A percentile compares a stretch with the other conserved stretches of the same genome.
Conservation (phyloP, 2,329 filamentous ascomycete species). For the Epichloe aotearoae region DNA sequence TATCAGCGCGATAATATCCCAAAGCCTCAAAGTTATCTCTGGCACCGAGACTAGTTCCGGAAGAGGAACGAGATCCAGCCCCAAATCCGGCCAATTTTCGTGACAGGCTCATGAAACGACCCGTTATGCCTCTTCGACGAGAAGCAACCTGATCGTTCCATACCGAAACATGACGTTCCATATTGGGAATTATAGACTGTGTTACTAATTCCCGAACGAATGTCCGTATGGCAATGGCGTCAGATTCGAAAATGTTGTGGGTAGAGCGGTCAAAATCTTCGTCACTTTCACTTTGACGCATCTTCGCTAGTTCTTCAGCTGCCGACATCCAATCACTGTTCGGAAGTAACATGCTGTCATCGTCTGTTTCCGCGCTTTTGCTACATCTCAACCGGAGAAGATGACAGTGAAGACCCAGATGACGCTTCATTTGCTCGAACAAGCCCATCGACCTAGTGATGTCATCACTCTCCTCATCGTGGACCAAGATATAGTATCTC, state of each 20-base stretch:
- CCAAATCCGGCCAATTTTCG: slow-evolving; percentile 83
- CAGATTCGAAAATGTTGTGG: slow-evolving; percentile 80
- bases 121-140: slow-evolving; percentile 72
- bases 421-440: slow-evolving; percentile 99
- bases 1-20: slow-evolving; percentile 73
- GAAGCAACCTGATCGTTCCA: slow-evolving; percentile 99
- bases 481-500: slow-evolving; percentile 89
- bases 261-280: slow-evolving; percentile 58
- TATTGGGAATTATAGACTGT: slow-evolving; percentile 86
- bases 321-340: slow-evolving; percentile 83
- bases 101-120: slow-evolving; percentile 87
- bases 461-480: slow-evolving; percentile 92
- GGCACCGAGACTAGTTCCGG: slow-evolving; percentile 34
- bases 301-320: slow-evolving; percentile 66
- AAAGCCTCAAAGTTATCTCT: slow-evolving; percentile 64
- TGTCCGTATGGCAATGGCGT: slow-evolving; percentile 73
- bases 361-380: slow-evolving; percentile 77
- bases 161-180: slow-evolving; percentile 80
- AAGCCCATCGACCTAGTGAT: slow-evolving; percentile 78
- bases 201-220: slow-evolving; percentile 92
- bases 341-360: slow-evolving; percentile 74
- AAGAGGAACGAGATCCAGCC: slow-evolving; percentile 46
- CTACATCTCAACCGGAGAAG: slow-evolving; percentile 73
- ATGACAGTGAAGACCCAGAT: slow-evolving; percentile 92
- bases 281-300: slow-evolving; percentile 52